Evolutionary conservation across 306 rosid genomes (phyloP).

Genomic region (Gynostemma pentaphyllum): DNA sequence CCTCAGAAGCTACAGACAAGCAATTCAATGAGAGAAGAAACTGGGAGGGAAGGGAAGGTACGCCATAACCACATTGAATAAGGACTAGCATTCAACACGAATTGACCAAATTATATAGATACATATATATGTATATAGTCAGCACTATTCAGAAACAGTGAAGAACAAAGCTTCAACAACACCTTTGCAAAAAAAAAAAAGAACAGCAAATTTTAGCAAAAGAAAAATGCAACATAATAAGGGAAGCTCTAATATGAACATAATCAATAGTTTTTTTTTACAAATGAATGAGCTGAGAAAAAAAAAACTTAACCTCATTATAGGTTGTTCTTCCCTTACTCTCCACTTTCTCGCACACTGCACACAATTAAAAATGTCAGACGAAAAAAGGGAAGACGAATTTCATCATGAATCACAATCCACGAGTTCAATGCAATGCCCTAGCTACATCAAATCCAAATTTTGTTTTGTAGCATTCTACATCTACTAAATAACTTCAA

Average conservation of each 20-base stretch:
- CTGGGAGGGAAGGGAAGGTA: background rate
- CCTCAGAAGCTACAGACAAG: background rate
- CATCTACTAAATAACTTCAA: no score
- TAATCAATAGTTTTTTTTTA: background rate
- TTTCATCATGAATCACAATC: background rate
- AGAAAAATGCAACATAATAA: background rate
- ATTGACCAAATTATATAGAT: background rate
- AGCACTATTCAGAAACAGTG: background rate
- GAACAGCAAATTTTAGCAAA: background rate
- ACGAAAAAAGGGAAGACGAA: background rate
- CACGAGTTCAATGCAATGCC: background rate
- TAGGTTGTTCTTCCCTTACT: constrained; percentile 96
- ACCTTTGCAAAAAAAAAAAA: no score
- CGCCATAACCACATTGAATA: background rate
- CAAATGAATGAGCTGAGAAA: constrained; percentile 3
- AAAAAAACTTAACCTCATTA: constrained; percentile 74
- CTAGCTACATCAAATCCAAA: background rate
- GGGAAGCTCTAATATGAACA: background rate
- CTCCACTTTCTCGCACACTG: constrained; percentile 96
- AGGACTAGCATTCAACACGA: background rate
- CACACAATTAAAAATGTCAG: constrained; percentile 19
- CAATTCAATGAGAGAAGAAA: background rate
- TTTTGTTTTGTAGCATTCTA: no score
- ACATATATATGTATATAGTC: background rate
- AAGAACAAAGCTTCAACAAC: background rate